Base-by-base conservation (phyloP, 2,329 filamentous ascomycete genomes). In the Dothistroma pini region DNA sequence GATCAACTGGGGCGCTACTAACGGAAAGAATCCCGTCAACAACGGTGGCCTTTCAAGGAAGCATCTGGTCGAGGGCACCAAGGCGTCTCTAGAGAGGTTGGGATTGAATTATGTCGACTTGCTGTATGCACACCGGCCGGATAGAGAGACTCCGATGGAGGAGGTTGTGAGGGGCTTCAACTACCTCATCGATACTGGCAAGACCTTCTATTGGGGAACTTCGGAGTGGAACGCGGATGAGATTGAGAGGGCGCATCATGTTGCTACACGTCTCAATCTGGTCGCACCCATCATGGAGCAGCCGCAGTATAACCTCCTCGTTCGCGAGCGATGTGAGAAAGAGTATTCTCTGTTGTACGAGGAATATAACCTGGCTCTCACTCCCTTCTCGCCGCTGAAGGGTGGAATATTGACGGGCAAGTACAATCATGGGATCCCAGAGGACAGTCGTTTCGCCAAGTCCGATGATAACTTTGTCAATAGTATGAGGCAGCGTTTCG, bases 141-240 rank as follows among this genome's bases (percentile, higher is more conserved):
- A 51, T 21, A 19, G 48, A 9, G 29, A 51, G 6, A 51, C 48
- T 7, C 48, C 48, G 48, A 51, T 51, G 48, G 48, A 51, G 29
- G 48, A 51, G 48, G 29, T 51, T 29, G 48, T 51, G 3, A 3
- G 48, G 12, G 48, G 48, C 10, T 51, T 51, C 48, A 51, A 51
- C 48, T 51, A 51, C 10, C 48, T 51, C 48, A 51, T 51, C 19
- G 48, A 51, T n/a, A 51, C 48, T n/a, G 48, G 48, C 48, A 51
- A 51, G 48, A 51, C 48, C 9, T 51, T 51, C 21, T 51, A 51
- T n/a, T 51, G 48, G 48, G 48, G 48, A 3, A 51, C 21, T 11
- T 51, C 48, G 29, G 48, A 51, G 29, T 51, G 48, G 48, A 31
- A 51, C 11, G 48, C 48, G 19, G 48, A 51, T 31, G 48, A 51